A percentile compares a stretch with the other conserved stretches of the same genome.
These are phyloP conservation scores for Pterulicium gracile DNA, from an alignment of 1,284 basidiomycete genomes.

Conservation along the genomic window DNA sequence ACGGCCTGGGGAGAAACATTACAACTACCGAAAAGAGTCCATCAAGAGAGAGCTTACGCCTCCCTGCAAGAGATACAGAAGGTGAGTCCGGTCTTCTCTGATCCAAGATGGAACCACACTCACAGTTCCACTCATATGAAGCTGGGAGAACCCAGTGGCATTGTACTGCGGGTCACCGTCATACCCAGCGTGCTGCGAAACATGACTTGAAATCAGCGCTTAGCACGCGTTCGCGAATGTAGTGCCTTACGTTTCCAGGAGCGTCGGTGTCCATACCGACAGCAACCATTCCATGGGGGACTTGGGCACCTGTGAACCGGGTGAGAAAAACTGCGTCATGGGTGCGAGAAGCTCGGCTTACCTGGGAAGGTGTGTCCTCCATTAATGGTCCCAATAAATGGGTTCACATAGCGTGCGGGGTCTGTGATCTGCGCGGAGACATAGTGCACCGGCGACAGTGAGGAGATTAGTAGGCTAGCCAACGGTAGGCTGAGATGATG, in stretches of 20 bases:
- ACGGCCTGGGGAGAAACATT: conserved; percentile 25
- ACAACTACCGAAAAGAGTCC: not conserved
- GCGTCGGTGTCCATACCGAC: conserved; percentile 57
- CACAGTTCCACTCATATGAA: conserved; percentile 53
- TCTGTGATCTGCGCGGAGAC: too few species aligned
- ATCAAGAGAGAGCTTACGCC: not conserved
- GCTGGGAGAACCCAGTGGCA: conserved; percentile 49
- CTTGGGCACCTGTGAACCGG: conserved; percentile 34
- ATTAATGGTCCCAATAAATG: conserved; percentile 48
- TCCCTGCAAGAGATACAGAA: not conserved
- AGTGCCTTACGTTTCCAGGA: conserved; percentile 37
- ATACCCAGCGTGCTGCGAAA: conserved; percentile 48
- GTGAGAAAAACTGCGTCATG: conserved; percentile 2
- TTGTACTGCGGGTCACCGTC: conserved; percentile 38
- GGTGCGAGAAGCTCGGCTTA: conserved; percentile 15
- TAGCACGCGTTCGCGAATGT: not conserved
- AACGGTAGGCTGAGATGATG: too few species aligned
- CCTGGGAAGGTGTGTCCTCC: conserved; percentile 56
- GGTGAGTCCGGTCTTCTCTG: too few species aligned
- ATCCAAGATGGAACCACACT: conserved; percentile 28
- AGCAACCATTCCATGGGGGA: conserved; percentile 62
- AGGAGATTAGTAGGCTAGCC: too few species aligned
- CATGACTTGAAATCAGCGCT: not conserved
- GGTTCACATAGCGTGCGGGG: conserved; percentile 34
- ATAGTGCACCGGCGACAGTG: too few species aligned